phyloP scores from a whole-genome alignment of 176 grass and related monocot species.

The Oryza meridionalis region DNA sequence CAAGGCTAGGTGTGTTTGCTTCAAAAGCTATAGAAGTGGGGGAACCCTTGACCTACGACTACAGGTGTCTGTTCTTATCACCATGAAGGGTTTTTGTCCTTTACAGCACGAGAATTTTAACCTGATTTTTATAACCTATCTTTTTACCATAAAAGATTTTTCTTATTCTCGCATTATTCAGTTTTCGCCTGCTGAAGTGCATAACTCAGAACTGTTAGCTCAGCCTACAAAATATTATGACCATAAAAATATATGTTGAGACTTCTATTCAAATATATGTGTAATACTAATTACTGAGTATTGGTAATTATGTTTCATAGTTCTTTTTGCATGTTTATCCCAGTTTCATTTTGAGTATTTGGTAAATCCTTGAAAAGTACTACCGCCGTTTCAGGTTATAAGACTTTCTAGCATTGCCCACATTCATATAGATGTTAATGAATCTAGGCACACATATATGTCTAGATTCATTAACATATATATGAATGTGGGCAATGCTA shows the following conservation, averaged over 20 bases:
- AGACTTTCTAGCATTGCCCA: too few species aligned
- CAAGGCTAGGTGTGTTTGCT: slow-evolving; percentile 74
- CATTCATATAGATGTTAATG: too few species aligned
- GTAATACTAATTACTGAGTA: background rate
- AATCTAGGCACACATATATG: too few species aligned
- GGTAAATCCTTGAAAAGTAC: background rate
- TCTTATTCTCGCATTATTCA: background rate
- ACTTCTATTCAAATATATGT: background rate
- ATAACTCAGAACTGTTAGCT: slow-evolving; percentile 4
- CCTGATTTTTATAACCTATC: background rate
- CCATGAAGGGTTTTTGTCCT: background rate
- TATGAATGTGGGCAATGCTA: too few species aligned
- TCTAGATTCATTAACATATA: too few species aligned
- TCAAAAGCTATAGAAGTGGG: slow-evolving; percentile 55
- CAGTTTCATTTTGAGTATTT: background rate
- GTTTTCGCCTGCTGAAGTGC: background rate
- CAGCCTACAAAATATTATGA: background rate
- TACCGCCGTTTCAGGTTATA: too few species aligned
- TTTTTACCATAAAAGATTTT: background rate
- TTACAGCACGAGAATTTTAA: background rate
- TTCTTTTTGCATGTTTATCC: background rate
- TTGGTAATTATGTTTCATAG: background rate
- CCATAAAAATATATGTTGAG: background rate
- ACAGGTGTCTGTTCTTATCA: slow-evolving; percentile 57
- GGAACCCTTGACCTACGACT: slow-evolving; percentile 75